These are phyloP conservation scores for Porogramme epimiltina DNA, from an alignment of 1,284 basidiomycete species.

Conservation along the genomic window DNA sequence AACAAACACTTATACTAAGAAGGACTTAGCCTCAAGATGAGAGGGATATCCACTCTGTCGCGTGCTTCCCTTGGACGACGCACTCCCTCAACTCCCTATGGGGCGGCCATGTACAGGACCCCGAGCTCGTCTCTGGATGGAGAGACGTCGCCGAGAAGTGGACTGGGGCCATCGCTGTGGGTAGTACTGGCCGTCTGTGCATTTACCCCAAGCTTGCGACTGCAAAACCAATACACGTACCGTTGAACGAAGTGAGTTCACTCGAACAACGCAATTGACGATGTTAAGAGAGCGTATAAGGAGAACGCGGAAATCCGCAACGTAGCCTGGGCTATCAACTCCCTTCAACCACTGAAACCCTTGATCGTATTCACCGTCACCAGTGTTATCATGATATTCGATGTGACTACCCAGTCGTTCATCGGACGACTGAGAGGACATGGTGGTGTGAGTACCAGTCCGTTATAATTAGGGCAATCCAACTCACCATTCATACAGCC, in stretches of 20 bases:
- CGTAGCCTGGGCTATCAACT: conserved; percentile 57
- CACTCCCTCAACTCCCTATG: conserved; percentile 49
- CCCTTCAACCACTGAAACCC: conserved; percentile 48
- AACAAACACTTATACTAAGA: background rate
- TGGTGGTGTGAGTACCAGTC: conserved; percentile 54
- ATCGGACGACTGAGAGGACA: conserved; percentile 61
- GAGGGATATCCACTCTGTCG: conserved; percentile 32
- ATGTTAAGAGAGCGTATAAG: background rate
- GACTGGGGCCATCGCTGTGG: conserved; percentile 52
- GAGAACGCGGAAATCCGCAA: conserved; percentile 12
- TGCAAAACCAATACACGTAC: conserved; percentile 14
- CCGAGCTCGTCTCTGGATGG: conserved; percentile 43
- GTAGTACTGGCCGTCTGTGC: conserved; percentile 40
- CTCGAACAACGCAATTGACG: background rate
- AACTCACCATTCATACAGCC: conserved; percentile 39
- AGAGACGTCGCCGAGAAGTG: conserved; percentile 44
- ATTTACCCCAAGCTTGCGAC: conserved; percentile 36
- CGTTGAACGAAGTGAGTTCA: conserved; percentile 13
- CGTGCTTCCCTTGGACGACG: conserved; percentile 61
- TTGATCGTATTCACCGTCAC: conserved; percentile 54
- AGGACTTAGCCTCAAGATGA: conserved; percentile 9
- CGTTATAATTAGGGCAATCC: conserved; percentile 4
- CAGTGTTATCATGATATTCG: conserved; percentile 55
- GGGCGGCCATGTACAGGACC: conserved; percentile 39
- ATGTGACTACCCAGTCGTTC: conserved; percentile 40